Conservation (phyloP, 164 flowering plant species). For the Sextonia rubra region DNA sequence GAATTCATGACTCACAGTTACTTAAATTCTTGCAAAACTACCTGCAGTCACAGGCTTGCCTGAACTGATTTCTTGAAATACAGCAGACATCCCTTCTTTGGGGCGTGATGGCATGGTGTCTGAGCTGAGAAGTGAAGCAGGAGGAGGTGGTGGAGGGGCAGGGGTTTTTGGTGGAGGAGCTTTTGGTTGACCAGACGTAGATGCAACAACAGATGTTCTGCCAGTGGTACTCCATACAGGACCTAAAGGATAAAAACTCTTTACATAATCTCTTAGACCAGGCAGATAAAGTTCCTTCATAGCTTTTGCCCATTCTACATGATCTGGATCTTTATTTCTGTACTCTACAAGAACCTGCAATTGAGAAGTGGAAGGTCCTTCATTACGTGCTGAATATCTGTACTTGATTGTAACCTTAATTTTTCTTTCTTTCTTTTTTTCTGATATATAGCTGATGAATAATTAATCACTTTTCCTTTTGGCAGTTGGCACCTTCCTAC, state of each 20-base stretch:
- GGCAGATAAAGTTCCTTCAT: slow-evolving; percentile 87
- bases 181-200: slow-evolving; percentile 42
- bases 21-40: slow-evolving; percentile 16
- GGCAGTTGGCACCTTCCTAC: no score
- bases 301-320: slow-evolving; percentile 98
- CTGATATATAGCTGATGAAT: no score
- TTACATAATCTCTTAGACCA: slow-evolving; percentile 90
- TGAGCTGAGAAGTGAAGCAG: slow-evolving; percentile 61
- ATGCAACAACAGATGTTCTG: slow-evolving; percentile 28
- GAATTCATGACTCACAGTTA: background rate
- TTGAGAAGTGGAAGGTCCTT: background rate
- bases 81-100: slow-evolving; percentile 91
- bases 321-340: slow-evolving; percentile 80
- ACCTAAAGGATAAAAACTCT: slow-evolving; percentile 76
- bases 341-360: slow-evolving; percentile 84
- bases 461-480: no score
- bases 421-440: no score
- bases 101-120: slow-evolving; percentile 63
- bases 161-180: slow-evolving; percentile 54
- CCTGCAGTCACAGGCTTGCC: slow-evolving; percentile 78
- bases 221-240: slow-evolving; percentile 85
- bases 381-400: no score
- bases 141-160: slow-evolving; percentile 88
- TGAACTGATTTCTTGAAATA: slow-evolving; percentile 80
- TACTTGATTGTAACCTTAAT: no score